Base-by-base conservation (phyloP, 2,329 filamentous ascomycete genomes). In the Trichoderma guizhouense region DNA sequence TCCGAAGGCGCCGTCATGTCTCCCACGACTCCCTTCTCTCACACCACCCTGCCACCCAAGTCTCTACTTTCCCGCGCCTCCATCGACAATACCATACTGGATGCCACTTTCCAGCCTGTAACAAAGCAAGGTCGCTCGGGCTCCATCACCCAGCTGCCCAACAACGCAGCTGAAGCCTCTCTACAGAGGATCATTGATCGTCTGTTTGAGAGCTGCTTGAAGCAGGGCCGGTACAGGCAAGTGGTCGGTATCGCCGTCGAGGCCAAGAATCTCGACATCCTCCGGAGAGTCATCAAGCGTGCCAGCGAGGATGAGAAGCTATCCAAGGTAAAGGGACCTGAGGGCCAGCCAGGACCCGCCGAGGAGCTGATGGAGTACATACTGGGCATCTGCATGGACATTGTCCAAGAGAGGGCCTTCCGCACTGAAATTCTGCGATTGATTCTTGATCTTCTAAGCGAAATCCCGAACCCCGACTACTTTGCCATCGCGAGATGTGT, bases 401-500 rank as follows among this genome's bases (percentile, higher is more conserved):
- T 98, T 73, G 94, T 99, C 21, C 96, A 98, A 82, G 96, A 99
- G 83, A 90, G 95, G 68, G 91, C 91, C 62, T 89, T 98, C 78
- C 90, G 96, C 74, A 89, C 88, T 43, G 86, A 96, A 85, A 98
- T 99, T 68, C 83, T 99, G 72, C 91, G 92, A 77, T 87, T 99
- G 60, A 96, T 99, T 71, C 90, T 99, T n/a, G 93, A 95, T 72
- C 89, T 99, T n/a, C 87, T 99, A 47, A 97, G 92, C 83, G 93
- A 97, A 72, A 96, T 97, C 71, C 93, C 94, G 2, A 93, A 89
- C 72, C 96, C 96, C 0, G 96, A 99, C 80, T 98, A 97, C 83
- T 99, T 99, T 81, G 94, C 96, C 24, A 98, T 99, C 77, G 95
- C 96, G 65, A 97, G 97, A 83, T 99, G 96, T 78, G 96, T 97